These are phyloP conservation scores for Cordyceps javanica DNA, from an alignment of 2,329 filamentous ascomycete species.

Conservation along the genomic window DNA sequence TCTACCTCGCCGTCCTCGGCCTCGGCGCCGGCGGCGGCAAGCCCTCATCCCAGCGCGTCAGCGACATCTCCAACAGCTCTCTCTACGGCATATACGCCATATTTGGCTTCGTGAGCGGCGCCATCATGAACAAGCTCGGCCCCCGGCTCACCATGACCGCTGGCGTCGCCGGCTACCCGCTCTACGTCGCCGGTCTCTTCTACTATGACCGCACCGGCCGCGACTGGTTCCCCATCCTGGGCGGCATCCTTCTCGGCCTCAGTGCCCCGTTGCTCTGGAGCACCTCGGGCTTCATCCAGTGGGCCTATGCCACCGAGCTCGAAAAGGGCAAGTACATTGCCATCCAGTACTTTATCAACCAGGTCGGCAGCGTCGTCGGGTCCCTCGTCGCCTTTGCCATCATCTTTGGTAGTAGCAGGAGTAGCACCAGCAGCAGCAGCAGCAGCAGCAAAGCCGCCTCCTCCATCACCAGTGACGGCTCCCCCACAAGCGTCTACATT, in stretches of 20 bases:
- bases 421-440: not conserved
- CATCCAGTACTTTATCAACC: slow-evolving; percentile 12
- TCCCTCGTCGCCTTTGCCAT: slow-evolving; percentile 14
- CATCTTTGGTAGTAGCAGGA: not conserved
- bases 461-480: not conserved
- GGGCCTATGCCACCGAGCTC: slow-evolving; percentile 15
- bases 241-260: slow-evolving; percentile 53
- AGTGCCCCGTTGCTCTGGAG: slow-evolving; percentile 11
- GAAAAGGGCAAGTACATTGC: slow-evolving; percentile 16
- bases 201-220: slow-evolving; percentile 15
- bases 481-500: slow-evolving; percentile 15
- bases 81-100: slow-evolving; percentile 14
- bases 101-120: slow-evolving; percentile 12
- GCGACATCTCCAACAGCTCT: slow-evolving; percentile 5
- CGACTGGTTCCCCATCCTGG: slow-evolving; percentile 36
- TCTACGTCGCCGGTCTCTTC: slow-evolving; percentile 11
- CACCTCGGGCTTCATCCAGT: slow-evolving; percentile 13
- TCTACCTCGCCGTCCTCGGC: slow-evolving; percentile 15
- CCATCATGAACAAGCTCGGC: slow-evolving; percentile 14
- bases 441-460: slow-evolving; percentile 1
- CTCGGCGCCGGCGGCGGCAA: slow-evolving; percentile 16
- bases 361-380: slow-evolving; percentile 13
- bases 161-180: slow-evolving; percentile 12
- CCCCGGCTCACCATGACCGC: slow-evolving; percentile 10
- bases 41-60: slow-evolving; percentile 11